phyloP scores from a whole-genome alignment of 2,329 filamentous ascomycete genomes.

The Stagonosporopsis cucurbitacearum region DNA sequence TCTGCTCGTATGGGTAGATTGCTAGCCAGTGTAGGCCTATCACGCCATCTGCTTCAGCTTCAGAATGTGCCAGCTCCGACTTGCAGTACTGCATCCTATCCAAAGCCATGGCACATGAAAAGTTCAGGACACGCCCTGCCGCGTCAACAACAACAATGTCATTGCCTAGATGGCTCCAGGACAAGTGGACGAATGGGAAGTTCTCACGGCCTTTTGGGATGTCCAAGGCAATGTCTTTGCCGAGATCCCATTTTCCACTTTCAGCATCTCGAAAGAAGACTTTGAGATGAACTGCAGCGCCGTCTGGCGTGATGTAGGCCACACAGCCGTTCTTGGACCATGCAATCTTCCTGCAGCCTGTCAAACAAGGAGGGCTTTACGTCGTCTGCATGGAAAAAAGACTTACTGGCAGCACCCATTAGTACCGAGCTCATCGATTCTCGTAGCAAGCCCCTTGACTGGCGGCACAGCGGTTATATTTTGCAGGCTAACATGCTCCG shows the following conservation, averaged over 20 bases:
- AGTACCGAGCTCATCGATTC: constrained; percentile 76
- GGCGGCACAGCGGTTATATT: constrained; percentile 61
- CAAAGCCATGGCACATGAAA: constrained; percentile 73
- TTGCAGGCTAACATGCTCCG: constrained; percentile 65
- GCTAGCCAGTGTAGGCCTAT: constrained; percentile 87
- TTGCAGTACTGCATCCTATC: constrained; percentile 72
- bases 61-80: constrained; percentile 69
- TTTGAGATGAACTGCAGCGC: constrained; percentile 72
- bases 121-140: constrained; percentile 76
- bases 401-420: constrained; percentile 84
- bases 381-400: background rate
- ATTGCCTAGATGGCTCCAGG: constrained; percentile 77
- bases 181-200: constrained; percentile 76
- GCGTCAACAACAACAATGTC: constrained; percentile 86
- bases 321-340: constrained; percentile 91
- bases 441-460: constrained; percentile 71
- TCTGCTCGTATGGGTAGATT: constrained; percentile 51
- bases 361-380: background rate
- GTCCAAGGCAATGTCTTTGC: constrained; percentile 71
- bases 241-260: constrained; percentile 77
- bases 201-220: constrained; percentile 68
- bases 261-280: constrained; percentile 73
- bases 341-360: constrained; percentile 68
- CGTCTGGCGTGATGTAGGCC: constrained; percentile 77
- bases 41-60: constrained; percentile 77